Conservation (phyloP, 2,329 filamentous ascomycete species). For the Diplocarpon rosae region DNA sequence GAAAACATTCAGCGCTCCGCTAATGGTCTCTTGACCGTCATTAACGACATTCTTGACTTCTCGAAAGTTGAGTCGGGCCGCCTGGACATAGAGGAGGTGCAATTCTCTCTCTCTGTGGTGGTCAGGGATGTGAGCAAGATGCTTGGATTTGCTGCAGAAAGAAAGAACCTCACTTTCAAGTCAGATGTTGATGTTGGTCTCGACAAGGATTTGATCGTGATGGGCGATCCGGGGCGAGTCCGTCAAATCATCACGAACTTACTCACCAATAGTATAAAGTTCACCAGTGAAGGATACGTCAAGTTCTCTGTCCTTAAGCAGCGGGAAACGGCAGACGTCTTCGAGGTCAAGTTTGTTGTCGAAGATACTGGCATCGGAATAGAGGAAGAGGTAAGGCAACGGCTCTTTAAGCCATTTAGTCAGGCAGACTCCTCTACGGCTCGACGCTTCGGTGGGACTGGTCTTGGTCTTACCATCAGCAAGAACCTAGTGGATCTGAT, state of each 20-base stretch:
- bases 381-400: constrained; percentile 61
- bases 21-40: constrained; percentile 73
- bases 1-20: constrained; percentile 72
- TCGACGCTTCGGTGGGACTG: constrained; percentile 67
- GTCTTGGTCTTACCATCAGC: constrained; percentile 67
- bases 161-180: constrained; percentile 65
- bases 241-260: constrained; percentile 77
- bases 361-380: constrained; percentile 76
- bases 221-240: constrained; percentile 75
- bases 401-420: constrained; percentile 69
- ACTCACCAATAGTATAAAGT: constrained; percentile 67
- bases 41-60: constrained; percentile 86
- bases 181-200: constrained; percentile 49
- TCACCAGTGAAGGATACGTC: constrained; percentile 58
- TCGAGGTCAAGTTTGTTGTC: constrained; percentile 60
- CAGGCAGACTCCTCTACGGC: constrained; percentile 75
- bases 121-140: constrained; percentile 76
- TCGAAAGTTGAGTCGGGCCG: constrained; percentile 75
- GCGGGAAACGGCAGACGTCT: constrained; percentile 50
- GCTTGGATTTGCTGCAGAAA: constrained; percentile 73
- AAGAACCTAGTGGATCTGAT: constrained; percentile 74
- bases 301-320: constrained; percentile 54
- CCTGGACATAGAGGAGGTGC: constrained; percentile 69
- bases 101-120: constrained; percentile 64
- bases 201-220: constrained; percentile 60